Conservation (phyloP, 768 basidiomycete genomes). For the Mycena galericulata region DNA sequence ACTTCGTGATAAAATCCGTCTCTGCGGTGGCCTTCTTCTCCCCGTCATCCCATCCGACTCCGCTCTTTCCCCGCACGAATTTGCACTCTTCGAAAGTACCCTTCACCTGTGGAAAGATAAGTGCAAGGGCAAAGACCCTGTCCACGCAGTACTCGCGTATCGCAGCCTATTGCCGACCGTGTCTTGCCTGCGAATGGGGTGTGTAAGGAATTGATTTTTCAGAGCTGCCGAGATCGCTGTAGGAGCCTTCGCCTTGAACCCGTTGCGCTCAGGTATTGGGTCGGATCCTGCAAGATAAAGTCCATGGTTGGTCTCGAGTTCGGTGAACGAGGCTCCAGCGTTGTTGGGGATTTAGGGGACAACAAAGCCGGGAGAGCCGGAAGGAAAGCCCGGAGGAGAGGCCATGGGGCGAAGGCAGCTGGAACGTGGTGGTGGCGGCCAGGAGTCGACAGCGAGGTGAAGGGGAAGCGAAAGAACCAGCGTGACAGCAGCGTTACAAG, state of each 20-base stretch:
- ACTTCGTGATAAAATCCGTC: neutral
- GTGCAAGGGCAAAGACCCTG: neutral
- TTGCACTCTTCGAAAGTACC: constrained; percentile 3
- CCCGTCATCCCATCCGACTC: constrained; percentile 21
- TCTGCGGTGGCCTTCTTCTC: constrained; percentile 4
- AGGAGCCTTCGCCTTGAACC: neutral
- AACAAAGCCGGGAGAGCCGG: neutral
- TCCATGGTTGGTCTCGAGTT: constrained; percentile 1
- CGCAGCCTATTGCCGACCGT: neutral
- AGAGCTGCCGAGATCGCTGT: neutral
- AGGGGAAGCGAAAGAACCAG: neutral
- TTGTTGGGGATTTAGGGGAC: neutral
- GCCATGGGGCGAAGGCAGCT: neutral
- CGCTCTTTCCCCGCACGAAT: constrained; percentile 4
- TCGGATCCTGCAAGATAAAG: neutral
- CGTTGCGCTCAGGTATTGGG: constrained; percentile 6
- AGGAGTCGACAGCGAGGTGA: neutral
- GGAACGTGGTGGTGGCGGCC: neutral
- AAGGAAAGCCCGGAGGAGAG: neutral
- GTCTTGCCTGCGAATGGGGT: neutral
- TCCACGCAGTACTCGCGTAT: neutral
- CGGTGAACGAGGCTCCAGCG: neutral
- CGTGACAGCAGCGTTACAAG: constrained; percentile 12
- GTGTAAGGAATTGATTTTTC: neutral
- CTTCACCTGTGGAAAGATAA: constrained; percentile 14